A percentile compares a stretch with the other conserved stretches of the same genome.
Evolutionary conservation across 257 asterid genomes (phyloP).

Genomic region (Phtheirospermum japonicum): DNA sequence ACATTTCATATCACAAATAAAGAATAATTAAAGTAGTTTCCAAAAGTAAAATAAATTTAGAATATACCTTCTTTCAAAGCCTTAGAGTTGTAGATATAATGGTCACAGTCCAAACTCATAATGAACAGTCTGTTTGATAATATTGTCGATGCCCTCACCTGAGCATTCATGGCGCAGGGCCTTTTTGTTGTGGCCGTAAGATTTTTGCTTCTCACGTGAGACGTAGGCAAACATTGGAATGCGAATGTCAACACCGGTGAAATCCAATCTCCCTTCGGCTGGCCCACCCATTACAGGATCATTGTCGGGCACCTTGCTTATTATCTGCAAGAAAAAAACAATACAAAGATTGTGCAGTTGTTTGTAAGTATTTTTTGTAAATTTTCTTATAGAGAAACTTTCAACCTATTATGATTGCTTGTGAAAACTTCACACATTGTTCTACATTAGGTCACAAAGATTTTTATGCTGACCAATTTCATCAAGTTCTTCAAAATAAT

Average conservation of each 20-base stretch:
- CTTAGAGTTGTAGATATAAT: slow-evolving; percentile 75
- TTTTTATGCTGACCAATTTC: too few relatives aligned
- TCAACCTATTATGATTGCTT: too few relatives aligned
- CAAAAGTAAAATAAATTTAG: too few relatives aligned
- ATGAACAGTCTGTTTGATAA: slow-evolving; percentile 90
- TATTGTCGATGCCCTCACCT: slow-evolving; percentile 91
- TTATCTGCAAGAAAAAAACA: slow-evolving; percentile 43
- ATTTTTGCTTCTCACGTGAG: slow-evolving; percentile 78
- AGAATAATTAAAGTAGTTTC: too few relatives aligned
- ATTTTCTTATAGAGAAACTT: too few relatives aligned
- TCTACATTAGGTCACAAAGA: too few relatives aligned
- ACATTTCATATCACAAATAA: too few relatives aligned
- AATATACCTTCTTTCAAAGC: slow-evolving; percentile 87
- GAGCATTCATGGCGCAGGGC: slow-evolving; percentile 97
- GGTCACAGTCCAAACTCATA: slow-evolving; percentile 91
- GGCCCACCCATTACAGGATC: slow-evolving; percentile 81
- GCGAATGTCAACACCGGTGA: slow-evolving; percentile 70
- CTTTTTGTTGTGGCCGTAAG: slow-evolving; percentile 93
- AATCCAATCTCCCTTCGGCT: slow-evolving; percentile 65
- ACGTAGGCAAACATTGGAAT: slow-evolving; percentile 96
- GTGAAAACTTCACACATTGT: too few relatives aligned
- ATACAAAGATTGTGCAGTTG: too few relatives aligned
- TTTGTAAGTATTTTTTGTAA: too few relatives aligned
- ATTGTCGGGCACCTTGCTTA: slow-evolving; percentile 86
- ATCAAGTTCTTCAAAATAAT: too few relatives aligned